These are phyloP conservation scores for Cucumis hystrix DNA, from an alignment of 306 rosid genomes.

Conservation along the genomic window DNA sequence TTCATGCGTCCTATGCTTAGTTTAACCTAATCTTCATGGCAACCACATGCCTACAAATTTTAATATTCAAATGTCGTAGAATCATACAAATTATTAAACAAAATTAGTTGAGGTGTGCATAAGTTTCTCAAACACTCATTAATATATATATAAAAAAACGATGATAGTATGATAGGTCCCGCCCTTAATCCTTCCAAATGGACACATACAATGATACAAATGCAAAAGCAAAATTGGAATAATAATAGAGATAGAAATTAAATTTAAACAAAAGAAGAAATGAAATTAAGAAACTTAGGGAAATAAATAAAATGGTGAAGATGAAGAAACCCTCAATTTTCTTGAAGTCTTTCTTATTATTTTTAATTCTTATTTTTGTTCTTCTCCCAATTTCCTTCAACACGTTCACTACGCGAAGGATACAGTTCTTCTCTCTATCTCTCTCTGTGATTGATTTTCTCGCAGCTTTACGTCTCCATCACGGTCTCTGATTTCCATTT, in stretches of 20 bases:
- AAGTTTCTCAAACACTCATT: no score
- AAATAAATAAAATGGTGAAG: neutral
- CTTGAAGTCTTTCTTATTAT: neutral
- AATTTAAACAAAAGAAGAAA: neutral
- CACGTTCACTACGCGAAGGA: slow-evolving; percentile 4
- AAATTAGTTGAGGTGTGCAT: no score
- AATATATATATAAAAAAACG: no score
- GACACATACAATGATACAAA: neutral
- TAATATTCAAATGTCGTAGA: no score
- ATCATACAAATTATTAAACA: no score
- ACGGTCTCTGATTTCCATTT: slow-evolving; percentile 3
- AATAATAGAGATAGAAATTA: neutral
- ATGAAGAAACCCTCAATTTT: neutral
- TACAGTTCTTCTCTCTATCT: neutral
- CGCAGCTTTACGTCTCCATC: neutral
- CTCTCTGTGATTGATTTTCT: slow-evolving; percentile 3
- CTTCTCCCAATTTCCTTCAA: neutral
- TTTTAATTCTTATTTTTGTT: neutral
- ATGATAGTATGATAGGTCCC: no score
- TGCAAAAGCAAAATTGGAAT: neutral
- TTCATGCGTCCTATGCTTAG: no score
- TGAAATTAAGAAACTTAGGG: neutral
- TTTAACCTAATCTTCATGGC: no score
- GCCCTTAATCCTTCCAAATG: neutral
- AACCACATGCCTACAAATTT: no score